These are phyloP conservation scores for Entophlyctis luteolus DNA, from an alignment of 192 early-diverging fungal species.

Conservation along the genomic window DNA sequence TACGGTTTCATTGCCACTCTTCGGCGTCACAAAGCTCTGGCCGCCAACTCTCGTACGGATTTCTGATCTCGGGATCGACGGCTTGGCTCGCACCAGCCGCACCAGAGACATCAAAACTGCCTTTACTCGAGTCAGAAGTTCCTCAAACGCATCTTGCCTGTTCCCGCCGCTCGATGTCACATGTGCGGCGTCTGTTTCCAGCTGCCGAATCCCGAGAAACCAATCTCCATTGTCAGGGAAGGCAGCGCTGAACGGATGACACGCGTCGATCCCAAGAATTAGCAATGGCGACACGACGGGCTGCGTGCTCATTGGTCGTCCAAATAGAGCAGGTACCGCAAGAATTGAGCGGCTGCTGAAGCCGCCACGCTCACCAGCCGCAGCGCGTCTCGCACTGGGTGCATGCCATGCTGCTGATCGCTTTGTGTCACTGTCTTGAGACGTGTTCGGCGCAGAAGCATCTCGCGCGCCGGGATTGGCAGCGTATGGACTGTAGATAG, in stretches of 20 bases:
- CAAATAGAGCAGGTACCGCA: slow-evolving; percentile 36
- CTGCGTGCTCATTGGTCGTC: slow-evolving; percentile 8
- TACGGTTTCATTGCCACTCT: too few relatives aligned
- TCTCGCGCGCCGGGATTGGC: background rate
- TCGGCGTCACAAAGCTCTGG: too few relatives aligned
- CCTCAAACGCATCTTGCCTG: too few relatives aligned
- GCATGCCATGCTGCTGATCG: background rate
- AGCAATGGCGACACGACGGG: slow-evolving; percentile 3
- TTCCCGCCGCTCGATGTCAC: too few relatives aligned
- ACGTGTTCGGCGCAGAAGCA: background rate
- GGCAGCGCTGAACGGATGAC: slow-evolving; percentile 25
- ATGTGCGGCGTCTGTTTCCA: background rate
- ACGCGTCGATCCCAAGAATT: slow-evolving; percentile 26
- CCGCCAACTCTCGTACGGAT: too few relatives aligned
- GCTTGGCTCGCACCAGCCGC: background rate
- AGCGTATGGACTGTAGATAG: background rate
- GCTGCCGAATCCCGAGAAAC: background rate
- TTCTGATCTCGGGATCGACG: too few relatives aligned
- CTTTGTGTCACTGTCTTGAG: background rate
- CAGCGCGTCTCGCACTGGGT: background rate
- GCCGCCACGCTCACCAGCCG: too few relatives aligned
- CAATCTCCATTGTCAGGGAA: slow-evolving; percentile 10
- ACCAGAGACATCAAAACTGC: too few relatives aligned
- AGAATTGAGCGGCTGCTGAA: too few relatives aligned
- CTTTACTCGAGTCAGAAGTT: too few relatives aligned